Base-by-base conservation (phyloP, 768 basidiomycete genomes). In the Xerocomellus amylosporus region DNA sequence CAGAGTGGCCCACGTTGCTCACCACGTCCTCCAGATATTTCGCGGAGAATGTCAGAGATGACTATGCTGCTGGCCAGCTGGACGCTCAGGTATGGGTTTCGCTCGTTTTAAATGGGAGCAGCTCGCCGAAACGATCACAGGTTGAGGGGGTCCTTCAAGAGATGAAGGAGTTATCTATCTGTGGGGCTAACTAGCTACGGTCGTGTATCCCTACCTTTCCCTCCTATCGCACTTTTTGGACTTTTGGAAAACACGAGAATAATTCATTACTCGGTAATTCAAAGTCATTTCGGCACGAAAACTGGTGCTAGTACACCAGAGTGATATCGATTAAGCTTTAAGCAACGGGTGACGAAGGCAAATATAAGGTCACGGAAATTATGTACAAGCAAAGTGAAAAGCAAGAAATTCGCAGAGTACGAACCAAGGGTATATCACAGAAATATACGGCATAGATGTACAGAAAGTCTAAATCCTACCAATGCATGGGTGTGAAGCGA, bases 131-230 rank as follows among this genome's bases (percentile, higher is more conserved):
- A 24, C 49, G 37, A 38, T 56, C 33, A 19, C 53, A 90, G 87
- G 93, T 98, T n/a, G 97, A 98, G 72, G 87, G 85, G 15, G 91
- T 94, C n/a, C 75, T 99, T 44, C 90, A 93, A 64, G 93, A 98
- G 74, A 98, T 99, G 94, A 85, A 86, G 68, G 94, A 96, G 65
- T 74, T 98, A 47, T 90, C 90, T 7, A 99, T 99, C 64, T 97
- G 91, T 66, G 94, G 94, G 14, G 88, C 65, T 46, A 75, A 64
- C 56, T 75, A 68, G 48, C 28, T 38, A 1, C 26, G 26, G 15
- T 34, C 42, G n/a, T 59, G 54, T 61, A 60, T 62, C 20, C 26
- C 22, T 56, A 51, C 33, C 15, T 28, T 31, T 44, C 9, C 28
- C 22, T 19, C 22, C 3, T 58, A 49, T 53, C 44, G 0, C 38